These are phyloP conservation scores for Quercus ilex DNA, from an alignment of 306 rosid species.

Conservation along the genomic window DNA sequence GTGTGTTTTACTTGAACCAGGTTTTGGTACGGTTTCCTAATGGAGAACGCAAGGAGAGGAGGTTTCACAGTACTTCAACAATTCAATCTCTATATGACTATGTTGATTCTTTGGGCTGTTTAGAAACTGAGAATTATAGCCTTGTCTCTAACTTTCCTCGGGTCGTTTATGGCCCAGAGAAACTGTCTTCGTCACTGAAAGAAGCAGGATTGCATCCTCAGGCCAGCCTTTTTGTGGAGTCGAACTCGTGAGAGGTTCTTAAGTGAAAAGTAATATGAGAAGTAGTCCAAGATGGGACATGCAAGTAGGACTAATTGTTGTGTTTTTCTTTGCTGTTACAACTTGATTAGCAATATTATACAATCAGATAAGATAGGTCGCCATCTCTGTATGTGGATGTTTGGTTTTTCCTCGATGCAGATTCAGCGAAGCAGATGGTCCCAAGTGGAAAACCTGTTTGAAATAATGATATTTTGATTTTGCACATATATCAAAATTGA, in stretches of 20 bases:
- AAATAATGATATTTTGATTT: not conserved
- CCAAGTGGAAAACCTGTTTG: not conserved
- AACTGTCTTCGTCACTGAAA: slow-evolving; percentile 57
- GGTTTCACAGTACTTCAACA: slow-evolving; percentile 62
- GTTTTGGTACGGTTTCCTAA: slow-evolving; percentile 94
- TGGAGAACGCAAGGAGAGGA: slow-evolving; percentile 92
- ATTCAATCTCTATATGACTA: slow-evolving; percentile 82
- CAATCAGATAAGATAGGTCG: slow-evolving; percentile 14
- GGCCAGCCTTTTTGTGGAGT: slow-evolving; percentile 62
- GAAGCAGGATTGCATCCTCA: slow-evolving; percentile 97
- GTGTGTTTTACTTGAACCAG: slow-evolving; percentile 31
- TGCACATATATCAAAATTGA: not conserved
- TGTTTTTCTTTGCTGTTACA: not conserved
- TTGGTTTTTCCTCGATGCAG: not conserved
- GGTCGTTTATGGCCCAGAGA: slow-evolving; percentile 68
- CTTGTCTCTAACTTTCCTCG: slow-evolving; percentile 95
- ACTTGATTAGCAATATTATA: slow-evolving; percentile 11
- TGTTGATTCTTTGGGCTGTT: slow-evolving; percentile 83
- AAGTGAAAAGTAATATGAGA: not conserved
- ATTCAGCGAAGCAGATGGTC: not conserved
- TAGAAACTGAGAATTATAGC: slow-evolving; percentile 60
- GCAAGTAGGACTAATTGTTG: slow-evolving; percentile 8
- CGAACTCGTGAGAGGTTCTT: slow-evolving; percentile 22
- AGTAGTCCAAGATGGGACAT: not conserved
- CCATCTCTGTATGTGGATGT: not conserved